A percentile compares a stretch with the other conserved stretches of the same genome.
Evolutionary conservation across 768 basidiomycete species (phyloP).

Genomic region (Psilocybe cubensis): DNA sequence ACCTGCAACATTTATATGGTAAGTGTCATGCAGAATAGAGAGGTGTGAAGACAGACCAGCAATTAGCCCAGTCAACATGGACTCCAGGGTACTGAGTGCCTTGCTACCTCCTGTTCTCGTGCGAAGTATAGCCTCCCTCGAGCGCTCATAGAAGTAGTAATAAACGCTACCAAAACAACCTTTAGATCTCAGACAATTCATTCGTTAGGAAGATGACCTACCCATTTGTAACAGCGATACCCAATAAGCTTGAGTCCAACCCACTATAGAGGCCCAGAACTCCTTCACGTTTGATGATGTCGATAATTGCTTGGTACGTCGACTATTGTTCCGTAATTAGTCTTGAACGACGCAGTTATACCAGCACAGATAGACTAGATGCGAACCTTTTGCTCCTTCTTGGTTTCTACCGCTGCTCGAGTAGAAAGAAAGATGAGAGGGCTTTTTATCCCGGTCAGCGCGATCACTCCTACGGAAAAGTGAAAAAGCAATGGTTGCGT

Average conservation of each 20-base stretch:
- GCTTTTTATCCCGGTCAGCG: constrained; percentile 40
- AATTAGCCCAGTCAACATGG: constrained; percentile 85
- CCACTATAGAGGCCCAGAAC: constrained; percentile 86
- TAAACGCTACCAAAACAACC: constrained; percentile 66
- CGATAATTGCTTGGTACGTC: constrained; percentile 65
- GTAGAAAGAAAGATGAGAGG: constrained; percentile 94
- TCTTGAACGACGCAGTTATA: constrained; percentile 2
- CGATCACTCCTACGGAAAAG: constrained; percentile 6
- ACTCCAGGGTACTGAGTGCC: constrained; percentile 82
- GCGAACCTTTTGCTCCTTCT: constrained; percentile 73
- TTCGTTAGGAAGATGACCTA: constrained; percentile 31
- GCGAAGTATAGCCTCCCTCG: constrained; percentile 58
- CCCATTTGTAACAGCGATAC: constrained; percentile 95
- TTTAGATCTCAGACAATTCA: background rate
- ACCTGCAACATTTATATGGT: constrained; percentile 46
- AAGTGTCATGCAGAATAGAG: background rate
- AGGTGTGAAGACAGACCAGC: constrained; percentile 57
- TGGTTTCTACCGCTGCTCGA: constrained; percentile 88
- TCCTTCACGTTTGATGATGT: constrained; percentile 86
- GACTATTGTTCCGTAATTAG: constrained; percentile 43
- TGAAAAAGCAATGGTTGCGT: constrained; percentile 30
- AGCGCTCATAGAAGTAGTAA: constrained; percentile 89
- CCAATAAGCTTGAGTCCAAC: constrained; percentile 80
- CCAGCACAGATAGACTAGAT: background rate
- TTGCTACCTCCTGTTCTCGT: constrained; percentile 57